These are phyloP conservation scores for Monilinia fructigena DNA, from an alignment of 2,329 filamentous ascomycete genomes.

Conservation along the genomic window DNA sequence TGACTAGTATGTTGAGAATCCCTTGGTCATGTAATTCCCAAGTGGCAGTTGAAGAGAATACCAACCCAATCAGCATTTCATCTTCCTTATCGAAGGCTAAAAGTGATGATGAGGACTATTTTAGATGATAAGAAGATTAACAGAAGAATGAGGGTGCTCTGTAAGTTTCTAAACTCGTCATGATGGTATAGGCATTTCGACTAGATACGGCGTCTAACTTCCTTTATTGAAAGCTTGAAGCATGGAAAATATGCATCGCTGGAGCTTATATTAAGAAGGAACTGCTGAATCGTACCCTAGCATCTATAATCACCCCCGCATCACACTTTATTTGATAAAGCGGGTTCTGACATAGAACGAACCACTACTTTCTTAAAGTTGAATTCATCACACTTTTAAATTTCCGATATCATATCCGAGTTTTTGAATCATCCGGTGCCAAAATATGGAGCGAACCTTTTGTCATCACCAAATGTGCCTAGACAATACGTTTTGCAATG, in stretches of 20 bases:
- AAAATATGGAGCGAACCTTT: background rate
- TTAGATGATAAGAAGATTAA: background rate
- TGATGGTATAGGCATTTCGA: constrained; percentile 9
- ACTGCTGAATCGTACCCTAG: background rate
- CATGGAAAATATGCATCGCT: too few species aligned
- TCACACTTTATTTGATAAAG: background rate
- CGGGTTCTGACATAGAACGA: background rate
- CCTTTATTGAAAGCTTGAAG: background rate
- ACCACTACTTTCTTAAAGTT: background rate
- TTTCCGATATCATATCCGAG: too few species aligned
- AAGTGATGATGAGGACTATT: too few species aligned
- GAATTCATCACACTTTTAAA: constrained; percentile 8
- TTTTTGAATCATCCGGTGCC: too few species aligned
- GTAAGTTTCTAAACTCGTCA: background rate
- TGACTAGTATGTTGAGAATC: background rate
- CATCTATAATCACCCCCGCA: background rate
- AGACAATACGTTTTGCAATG: background rate
- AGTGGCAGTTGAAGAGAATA: background rate
- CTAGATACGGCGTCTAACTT: background rate
- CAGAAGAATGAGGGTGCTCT: background rate
- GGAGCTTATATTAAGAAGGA: background rate
- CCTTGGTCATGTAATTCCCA: background rate
- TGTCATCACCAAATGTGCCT: background rate
- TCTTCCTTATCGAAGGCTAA: background rate
- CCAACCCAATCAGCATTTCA: too few species aligned